These are phyloP conservation scores for Epichloe festucae DNA, from an alignment of 2,329 filamentous ascomycete species.

Conservation along the genomic window DNA sequence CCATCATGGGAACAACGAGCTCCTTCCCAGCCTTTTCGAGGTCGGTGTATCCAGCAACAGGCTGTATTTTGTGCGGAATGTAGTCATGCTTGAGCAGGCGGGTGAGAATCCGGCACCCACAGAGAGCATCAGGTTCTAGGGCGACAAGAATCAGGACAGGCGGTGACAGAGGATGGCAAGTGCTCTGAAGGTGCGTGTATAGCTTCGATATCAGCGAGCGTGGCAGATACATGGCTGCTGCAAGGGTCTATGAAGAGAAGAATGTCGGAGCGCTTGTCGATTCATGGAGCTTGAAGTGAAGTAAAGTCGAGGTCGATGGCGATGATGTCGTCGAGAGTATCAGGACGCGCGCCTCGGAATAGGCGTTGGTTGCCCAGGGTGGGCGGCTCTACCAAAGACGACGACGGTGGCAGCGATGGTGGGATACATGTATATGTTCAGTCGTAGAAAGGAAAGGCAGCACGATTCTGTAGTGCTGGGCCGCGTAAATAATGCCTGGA, in stretches of 20 bases:
- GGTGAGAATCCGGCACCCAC: constrained; percentile 87
- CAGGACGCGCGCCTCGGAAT: neutral
- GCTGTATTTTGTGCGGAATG: constrained; percentile 94
- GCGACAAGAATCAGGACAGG: constrained; percentile 86
- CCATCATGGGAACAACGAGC: constrained; percentile 75
- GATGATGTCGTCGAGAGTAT: constrained; percentile 2
- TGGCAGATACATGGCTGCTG: constrained; percentile 74
- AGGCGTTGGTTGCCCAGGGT: neutral
- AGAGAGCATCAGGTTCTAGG: constrained; percentile 89
- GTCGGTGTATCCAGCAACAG: constrained; percentile 84
- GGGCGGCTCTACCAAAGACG: neutral
- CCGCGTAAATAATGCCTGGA: neutral
- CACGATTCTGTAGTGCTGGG: neutral
- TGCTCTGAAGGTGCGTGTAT: constrained; percentile 77
- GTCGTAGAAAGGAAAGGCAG: neutral
- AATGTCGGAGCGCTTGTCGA: constrained; percentile 7
- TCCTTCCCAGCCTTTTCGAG: constrained; percentile 67
- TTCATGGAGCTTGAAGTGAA: constrained; percentile 13
- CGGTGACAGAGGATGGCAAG: constrained; percentile 78
- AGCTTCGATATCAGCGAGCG: constrained; percentile 79
- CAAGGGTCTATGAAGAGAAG: constrained; percentile 17
- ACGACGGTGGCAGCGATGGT: neutral
- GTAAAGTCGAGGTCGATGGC: constrained; percentile 5
- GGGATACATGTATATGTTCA: neutral
- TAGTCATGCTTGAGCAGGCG: constrained; percentile 93